Evolutionary conservation across 768 basidiomycete genomes (phyloP).

Genomic region (Tylopilus cervinicoccineus): DNA sequence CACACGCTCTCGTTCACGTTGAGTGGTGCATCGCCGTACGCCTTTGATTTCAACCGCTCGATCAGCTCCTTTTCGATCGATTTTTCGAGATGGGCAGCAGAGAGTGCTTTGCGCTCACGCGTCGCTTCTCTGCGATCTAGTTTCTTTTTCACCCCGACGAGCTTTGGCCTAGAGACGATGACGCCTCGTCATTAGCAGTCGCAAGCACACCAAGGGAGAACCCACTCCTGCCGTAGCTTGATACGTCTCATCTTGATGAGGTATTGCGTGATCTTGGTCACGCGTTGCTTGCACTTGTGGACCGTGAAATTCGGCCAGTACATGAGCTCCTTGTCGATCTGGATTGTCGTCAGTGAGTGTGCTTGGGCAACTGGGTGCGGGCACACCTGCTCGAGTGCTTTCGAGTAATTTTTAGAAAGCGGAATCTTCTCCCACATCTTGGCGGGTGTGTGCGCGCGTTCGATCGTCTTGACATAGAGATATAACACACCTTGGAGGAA

Average conservation of each 20-base stretch:
- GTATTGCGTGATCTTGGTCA: constrained; percentile 99
- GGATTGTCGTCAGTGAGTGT: neutral
- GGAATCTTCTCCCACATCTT: constrained; percentile 98
- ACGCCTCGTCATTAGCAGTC: neutral
- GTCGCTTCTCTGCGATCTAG: constrained; percentile 88
- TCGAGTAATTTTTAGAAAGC: constrained; percentile 90
- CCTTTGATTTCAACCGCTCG: constrained; percentile 92
- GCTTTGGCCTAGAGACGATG: constrained; percentile 63
- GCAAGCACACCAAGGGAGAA: neutral
- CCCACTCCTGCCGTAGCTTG: constrained; percentile 82
- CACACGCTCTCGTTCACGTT: constrained; percentile 98
- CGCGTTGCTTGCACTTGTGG: constrained; percentile 98
- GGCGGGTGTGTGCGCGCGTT: constrained; percentile 93
- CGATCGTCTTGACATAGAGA: constrained; percentile 96
- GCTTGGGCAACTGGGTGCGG: neutral
- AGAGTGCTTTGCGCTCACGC: constrained; percentile 93
- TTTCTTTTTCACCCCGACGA: constrained; percentile 96
- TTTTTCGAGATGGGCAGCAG: constrained; percentile 91
- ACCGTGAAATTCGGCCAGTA: constrained; percentile 98
- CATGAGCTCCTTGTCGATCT: constrained; percentile 95
- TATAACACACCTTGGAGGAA: constrained; percentile 67
- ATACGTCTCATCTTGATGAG: constrained; percentile 96
- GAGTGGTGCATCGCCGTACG: constrained; percentile 94
- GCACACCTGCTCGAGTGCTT: constrained; percentile 88
- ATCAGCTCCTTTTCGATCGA: constrained; percentile 96